A percentile compares a stretch with the other conserved stretches of the same genome.
Evolutionary conservation across 2,329 filamentous ascomycete genomes (phyloP).

Genomic region (Dryadomyces quercivorus): DNA sequence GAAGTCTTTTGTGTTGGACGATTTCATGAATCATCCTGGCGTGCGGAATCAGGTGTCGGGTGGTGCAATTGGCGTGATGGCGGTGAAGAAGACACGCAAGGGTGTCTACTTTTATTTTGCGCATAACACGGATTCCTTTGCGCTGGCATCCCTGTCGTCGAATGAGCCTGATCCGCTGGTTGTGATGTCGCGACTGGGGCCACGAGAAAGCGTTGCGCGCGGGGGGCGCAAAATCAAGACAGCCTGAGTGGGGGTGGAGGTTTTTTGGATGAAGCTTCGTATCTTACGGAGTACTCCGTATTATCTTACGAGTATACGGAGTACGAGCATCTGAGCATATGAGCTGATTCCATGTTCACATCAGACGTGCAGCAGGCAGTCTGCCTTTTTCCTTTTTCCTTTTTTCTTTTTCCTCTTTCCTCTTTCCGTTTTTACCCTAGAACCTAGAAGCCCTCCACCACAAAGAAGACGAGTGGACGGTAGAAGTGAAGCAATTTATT

Average conservation of each 20-base stretch:
- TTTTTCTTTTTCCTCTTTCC: neutral
- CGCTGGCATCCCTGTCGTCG: constrained; percentile 78
- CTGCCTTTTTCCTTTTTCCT: neutral
- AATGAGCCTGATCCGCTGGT: constrained; percentile 63
- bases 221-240: constrained; percentile 36
- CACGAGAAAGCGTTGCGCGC: constrained; percentile 7
- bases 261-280: neutral
- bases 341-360: too few relatives aligned
- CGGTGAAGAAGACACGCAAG: constrained; percentile 67
- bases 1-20: constrained; percentile 65
- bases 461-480: neutral
- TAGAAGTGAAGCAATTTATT: neutral
- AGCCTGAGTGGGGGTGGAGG: constrained; percentile 10
- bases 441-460: constrained; percentile 2
- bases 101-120: constrained; percentile 84
- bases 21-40: constrained; percentile 87
- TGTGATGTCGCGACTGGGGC: constrained; percentile 68
- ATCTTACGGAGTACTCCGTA: too few relatives aligned
- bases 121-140: constrained; percentile 87
- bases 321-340: too few relatives aligned
- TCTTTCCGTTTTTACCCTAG: neutral
- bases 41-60: constrained; percentile 67
- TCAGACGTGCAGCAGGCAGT: too few relatives aligned
- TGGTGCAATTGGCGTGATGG: constrained; percentile 85
- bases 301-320: neutral